A percentile compares a stretch with the other conserved stretches of the same genome.
Evolutionary conservation across 1,284 basidiomycete genomes (phyloP).

Genomic region (Acaromyces ingoldii): DNA sequence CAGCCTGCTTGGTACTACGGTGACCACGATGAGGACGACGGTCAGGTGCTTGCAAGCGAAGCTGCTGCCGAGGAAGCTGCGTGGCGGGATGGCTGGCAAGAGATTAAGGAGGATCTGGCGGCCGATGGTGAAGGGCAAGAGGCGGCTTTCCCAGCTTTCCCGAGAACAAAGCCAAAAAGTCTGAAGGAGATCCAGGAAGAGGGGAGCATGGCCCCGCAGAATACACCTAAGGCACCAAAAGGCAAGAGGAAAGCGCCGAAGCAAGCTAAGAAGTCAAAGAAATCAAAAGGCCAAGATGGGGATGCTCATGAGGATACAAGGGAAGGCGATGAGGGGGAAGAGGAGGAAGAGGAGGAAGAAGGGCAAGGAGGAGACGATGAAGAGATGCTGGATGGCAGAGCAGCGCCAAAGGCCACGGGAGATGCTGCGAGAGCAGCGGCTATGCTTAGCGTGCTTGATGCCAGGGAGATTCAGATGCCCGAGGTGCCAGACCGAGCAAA

Average conservation of each 20-base stretch:
- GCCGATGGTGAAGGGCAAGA: slow-evolving; percentile 3
- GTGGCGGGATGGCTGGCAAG: slow-evolving; percentile 68
- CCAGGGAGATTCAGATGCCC: slow-evolving; percentile 67
- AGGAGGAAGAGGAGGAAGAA: slow-evolving; percentile 5
- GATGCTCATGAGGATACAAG: slow-evolving; percentile 2
- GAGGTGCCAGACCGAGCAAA: slow-evolving; percentile 57
- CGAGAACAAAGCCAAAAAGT: slow-evolving; percentile 26
- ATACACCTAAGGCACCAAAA: too few relatives aligned
- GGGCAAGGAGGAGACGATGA: too few relatives aligned
- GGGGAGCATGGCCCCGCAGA: background rate
- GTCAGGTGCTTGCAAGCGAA: slow-evolving; percentile 57
- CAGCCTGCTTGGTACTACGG: slow-evolving; percentile 87
- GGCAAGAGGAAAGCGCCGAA: background rate
- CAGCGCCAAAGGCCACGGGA: slow-evolving; percentile 14
- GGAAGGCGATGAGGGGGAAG: background rate
- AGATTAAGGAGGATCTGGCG: slow-evolving; percentile 50
- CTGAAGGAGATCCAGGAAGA: slow-evolving; percentile 15
- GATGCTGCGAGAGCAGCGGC: slow-evolving; percentile 30
- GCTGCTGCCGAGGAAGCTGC: slow-evolving; percentile 50
- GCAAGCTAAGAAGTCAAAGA: slow-evolving; percentile 10
- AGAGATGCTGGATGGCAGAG: slow-evolving; percentile 13
- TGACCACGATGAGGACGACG: slow-evolving; percentile 79
- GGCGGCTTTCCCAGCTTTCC: slow-evolving; percentile 20
- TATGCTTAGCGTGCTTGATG: slow-evolving; percentile 59
- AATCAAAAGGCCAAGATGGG: background rate